Evolutionary conservation across 768 basidiomycete species (phyloP), one percentile per base, ranked within the genome.

Genomic region (Collybia nuda): DNA sequence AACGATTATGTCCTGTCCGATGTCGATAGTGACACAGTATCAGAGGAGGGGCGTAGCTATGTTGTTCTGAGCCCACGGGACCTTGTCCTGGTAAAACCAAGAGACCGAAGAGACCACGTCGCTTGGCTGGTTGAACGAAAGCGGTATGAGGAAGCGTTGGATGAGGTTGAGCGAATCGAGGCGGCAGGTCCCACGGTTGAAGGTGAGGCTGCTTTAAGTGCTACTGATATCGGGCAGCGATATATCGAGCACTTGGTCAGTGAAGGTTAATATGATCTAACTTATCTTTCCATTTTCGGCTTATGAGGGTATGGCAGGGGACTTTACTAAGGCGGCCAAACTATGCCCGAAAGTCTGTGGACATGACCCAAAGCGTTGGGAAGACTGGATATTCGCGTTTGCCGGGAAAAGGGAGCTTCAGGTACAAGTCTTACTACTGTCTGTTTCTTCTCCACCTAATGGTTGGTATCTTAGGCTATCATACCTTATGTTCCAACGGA

Each of bases 381-480:
- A 98, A 62, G 83, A 88, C 58, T 97, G 90, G 90, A 90, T 98
- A 61, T 96, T 97, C 60, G 72, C 81, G 12, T 98, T 96, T 63
- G 89, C 88, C 1, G 84, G 93, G 64, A 81, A 86, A 58, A 77
- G 81, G 21, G 85, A 93, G 50, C 70, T 98, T 14, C 84, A 89
- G 67, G 93, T 91, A 52, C 23, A 8, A 9, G 18, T 7, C 8
- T n/a, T 19, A 18, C 44, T 29, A 9, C 41, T 43, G 3, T 2
- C 9, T 14, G 32, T 32, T 14, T 11, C 32, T 32, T 11, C 32
- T 11, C 32, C 7, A 6, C 7, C 24, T 26, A 3, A 32, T 32
- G 12, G 12, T 11, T 11, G 32, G 9, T 52, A 39, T 47, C 28
- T 5, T 56, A 96, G 92, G 76, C 81, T 5, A 90, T 98, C 51